These are phyloP conservation scores for Thermochaetoides dissita DNA, from an alignment of 2,329 filamentous ascomycete genomes.

Conservation along the genomic window DNA sequence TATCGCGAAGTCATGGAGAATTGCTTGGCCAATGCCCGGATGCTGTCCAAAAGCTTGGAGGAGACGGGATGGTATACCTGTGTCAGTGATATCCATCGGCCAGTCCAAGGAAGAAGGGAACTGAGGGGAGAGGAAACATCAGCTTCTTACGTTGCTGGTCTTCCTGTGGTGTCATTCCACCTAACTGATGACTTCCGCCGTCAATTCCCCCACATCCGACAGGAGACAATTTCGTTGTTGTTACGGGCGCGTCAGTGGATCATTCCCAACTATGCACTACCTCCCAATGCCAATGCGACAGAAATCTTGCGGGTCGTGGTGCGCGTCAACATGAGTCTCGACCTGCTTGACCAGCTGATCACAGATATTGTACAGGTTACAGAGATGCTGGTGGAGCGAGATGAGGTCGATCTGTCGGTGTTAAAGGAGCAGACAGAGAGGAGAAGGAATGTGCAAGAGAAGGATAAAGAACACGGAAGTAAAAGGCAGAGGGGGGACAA, in stretches of 20 bases:
- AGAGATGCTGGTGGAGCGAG: slow-evolving; percentile 42
- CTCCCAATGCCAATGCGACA: slow-evolving; percentile 44
- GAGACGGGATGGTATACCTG: slow-evolving; percentile 53
- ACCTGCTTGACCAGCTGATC: slow-evolving; percentile 49
- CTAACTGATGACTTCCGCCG: slow-evolving; percentile 47
- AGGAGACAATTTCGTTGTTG: slow-evolving; percentile 48
- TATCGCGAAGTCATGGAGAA: slow-evolving; percentile 55
- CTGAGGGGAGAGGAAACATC: slow-evolving; percentile 30
- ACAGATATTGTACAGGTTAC: slow-evolving; percentile 47
- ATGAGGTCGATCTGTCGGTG: slow-evolving; percentile 27
- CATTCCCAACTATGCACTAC: slow-evolving; percentile 56
- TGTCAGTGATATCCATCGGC: slow-evolving; percentile 50
- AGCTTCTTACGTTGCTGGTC: slow-evolving; percentile 47
- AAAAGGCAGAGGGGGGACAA: slow-evolving; percentile 6
- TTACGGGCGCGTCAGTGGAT: slow-evolving; percentile 56
- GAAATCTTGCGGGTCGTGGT: slow-evolving; percentile 57
- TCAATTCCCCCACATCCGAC: slow-evolving; percentile 48
- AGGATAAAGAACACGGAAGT: slow-evolving; percentile 1
- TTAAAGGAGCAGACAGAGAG: slow-evolving; percentile 1
- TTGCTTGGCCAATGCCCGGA: slow-evolving; percentile 47
- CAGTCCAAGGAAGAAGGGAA: neutral
- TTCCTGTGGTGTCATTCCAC: slow-evolving; percentile 55
- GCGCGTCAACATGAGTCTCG: slow-evolving; percentile 53
- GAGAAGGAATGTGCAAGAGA: slow-evolving; percentile 2
- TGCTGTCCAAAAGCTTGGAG: slow-evolving; percentile 50